Conservation (phyloP, 2,329 filamentous ascomycete species). For the Trichocomaceae sp. region DNA sequence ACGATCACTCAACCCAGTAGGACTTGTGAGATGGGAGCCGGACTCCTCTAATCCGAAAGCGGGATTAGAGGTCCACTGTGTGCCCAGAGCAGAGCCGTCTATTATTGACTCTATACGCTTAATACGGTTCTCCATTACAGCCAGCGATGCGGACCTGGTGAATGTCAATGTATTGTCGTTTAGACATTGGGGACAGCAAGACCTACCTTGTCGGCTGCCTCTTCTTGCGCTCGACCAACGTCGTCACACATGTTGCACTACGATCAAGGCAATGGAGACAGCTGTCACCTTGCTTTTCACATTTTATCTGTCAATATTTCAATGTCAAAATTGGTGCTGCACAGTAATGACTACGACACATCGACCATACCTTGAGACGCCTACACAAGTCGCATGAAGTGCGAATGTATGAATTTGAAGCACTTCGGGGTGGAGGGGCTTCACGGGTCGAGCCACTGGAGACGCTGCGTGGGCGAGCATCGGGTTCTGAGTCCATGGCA, state of each 20-base stretch:
- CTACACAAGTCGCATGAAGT: conserved; percentile 1
- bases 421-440: background rate
- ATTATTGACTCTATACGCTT: background rate
- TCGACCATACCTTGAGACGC: background rate
- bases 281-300: conserved; percentile 1
- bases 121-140: background rate
- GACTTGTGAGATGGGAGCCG: background rate
- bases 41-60: background rate
- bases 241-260: background rate
- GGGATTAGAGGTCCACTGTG: too few relatives aligned
- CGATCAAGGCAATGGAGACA: background rate
- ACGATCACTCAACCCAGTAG: background rate
- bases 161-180: background rate
- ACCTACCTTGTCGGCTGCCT: background rate
- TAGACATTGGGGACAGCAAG: background rate
- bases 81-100: background rate
- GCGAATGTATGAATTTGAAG: background rate
- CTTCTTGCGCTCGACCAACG: background rate
- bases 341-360: background rate
- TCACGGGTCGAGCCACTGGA: background rate
- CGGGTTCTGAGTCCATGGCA: background rate
- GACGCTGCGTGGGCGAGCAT: background rate
- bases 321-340: background rate
- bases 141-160: background rate
- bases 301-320: background rate